Evolutionary conservation across 345 rosid species (phyloP), one percentile per base, ranked within the genome.

Genomic region (Turritis glabra): DNA sequence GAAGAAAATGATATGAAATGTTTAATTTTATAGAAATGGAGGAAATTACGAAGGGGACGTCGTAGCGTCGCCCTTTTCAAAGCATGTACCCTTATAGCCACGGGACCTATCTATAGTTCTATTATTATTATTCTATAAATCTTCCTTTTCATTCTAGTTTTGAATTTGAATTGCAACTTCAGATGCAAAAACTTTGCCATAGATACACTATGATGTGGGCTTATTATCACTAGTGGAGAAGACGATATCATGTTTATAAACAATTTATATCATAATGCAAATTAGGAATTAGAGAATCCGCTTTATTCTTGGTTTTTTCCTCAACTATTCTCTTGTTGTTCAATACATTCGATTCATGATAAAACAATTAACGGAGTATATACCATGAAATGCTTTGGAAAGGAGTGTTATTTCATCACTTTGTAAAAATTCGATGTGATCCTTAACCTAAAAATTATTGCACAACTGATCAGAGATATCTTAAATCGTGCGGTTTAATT

Each of bases 61-160:
- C 41, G 67, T 67, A 67, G 63, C 74, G 29, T 75, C 55, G 41
- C 50, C 69, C 79, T 76, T 76, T 76, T 53, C 70, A 76, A 76
- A 76, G 70, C 79, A 76, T 69, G 41, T 69, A 60, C 75, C 32
- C 55, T 69, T 53, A 48, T 76, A 76, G 79, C 56, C 50, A 32
- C 32, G 71, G 79, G 79, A 76, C 79, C 80, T 55, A 1, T 33
- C 80, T 76, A 76, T 23, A 53, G 13, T 61, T 53, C 40, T 68
- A 53, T 10, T 57, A 6, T 40, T 41, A 33, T 40, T 74, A 61
- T 69, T 54, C 51, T 53, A 33, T 44, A 53, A 52, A 23, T 53
- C 29, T 52, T 41, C 18, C 44, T 69, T 52, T 53, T 54, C 14
- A 32, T 43, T 43, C 44, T 14, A 33, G 7, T n/a, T 62, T 63